A percentile compares a stretch with the other conserved stretches of the same genome.
Conservation (phyloP, 768 basidiomycete species). For the Strobilomyces echinocephalus region DNA sequence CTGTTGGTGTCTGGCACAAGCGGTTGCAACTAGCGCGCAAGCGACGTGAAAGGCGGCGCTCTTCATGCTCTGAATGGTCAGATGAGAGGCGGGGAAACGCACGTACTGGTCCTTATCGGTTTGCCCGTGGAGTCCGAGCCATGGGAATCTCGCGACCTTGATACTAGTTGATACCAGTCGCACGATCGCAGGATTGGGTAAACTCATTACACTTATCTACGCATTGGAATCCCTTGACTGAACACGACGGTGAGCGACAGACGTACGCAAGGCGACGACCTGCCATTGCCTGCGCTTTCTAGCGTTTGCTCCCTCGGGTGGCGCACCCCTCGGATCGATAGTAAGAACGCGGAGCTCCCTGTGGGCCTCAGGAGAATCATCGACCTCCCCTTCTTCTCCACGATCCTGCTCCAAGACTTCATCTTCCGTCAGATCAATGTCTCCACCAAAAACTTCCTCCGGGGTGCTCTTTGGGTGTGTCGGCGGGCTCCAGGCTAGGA, state of each 20-base stretch:
- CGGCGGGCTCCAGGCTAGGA: conserved; percentile 39
- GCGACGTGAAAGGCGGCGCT: neutral
- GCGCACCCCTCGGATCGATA: conserved; percentile 39
- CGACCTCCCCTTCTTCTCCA: conserved; percentile 72
- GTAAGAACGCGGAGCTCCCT: conserved; percentile 54
- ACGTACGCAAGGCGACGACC: conserved; percentile 39
- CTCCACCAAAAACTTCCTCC: conserved; percentile 61
- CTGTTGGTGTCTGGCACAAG: conserved; percentile 11
- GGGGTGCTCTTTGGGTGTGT: conserved; percentile 45
- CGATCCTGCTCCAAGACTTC: conserved; percentile 77
- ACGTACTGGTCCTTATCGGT: no score
- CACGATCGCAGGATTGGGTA: no score
- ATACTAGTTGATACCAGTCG: no score
- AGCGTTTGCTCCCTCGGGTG: conserved; percentile 30
- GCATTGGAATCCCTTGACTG: conserved; percentile 4
- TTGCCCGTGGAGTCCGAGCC: no score
- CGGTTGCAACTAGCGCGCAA: neutral
- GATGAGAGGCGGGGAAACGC: no score
- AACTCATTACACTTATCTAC: neutral
- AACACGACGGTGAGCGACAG: conserved; percentile 23
- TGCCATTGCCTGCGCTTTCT: conserved; percentile 46
- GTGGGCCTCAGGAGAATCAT: conserved; percentile 58
- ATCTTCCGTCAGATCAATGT: conserved; percentile 71
- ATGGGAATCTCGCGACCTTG: no score
- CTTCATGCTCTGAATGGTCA: conserved; percentile 6